A percentile compares a stretch with the other conserved stretches of the same genome.
Evolutionary conservation across 768 basidiomycete genomes (phyloP).

Genomic region (Tricholoma saponaceum): DNA sequence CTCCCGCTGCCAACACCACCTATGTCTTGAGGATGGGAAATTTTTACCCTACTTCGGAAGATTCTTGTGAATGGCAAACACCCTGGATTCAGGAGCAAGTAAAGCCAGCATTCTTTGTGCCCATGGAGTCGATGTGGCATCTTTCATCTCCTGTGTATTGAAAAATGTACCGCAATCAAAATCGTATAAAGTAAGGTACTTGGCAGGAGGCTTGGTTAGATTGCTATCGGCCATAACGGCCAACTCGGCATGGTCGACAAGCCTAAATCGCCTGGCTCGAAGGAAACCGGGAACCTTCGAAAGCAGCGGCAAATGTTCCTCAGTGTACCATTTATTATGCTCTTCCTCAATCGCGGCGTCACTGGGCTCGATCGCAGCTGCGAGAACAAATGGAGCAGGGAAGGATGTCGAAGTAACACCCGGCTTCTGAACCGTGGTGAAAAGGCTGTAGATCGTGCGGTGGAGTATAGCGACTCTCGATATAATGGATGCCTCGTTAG

Average conservation of each 20-base stretch:
- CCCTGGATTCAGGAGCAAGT: too few relatives aligned
- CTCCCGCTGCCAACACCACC: too few relatives aligned
- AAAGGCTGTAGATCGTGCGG: constrained; percentile 20
- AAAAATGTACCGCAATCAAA: constrained; percentile 8
- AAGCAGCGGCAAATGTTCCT: constrained; percentile 23
- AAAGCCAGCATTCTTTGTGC: constrained; percentile 3
- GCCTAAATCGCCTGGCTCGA: constrained; percentile 22
- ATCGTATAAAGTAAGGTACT: constrained; percentile 12
- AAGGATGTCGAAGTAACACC: constrained; percentile 6
- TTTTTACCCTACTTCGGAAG: too few relatives aligned
- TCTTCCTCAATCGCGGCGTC: constrained; percentile 19
- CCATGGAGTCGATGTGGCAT: constrained; percentile 9
- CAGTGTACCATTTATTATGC: constrained; percentile 27
- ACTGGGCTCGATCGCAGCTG: constrained; percentile 12
- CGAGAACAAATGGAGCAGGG: constrained; percentile 15
- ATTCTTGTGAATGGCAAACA: too few relatives aligned
- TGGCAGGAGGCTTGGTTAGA: not conserved
- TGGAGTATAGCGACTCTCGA: constrained; percentile 18
- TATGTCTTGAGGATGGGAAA: too few relatives aligned
- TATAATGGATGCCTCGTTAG: not conserved
- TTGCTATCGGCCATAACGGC: constrained; percentile 9
- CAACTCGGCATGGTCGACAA: constrained; percentile 11
- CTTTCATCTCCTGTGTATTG: constrained; percentile 5
- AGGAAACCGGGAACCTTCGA: constrained; percentile 28
- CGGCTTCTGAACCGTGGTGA: constrained; percentile 11